Conservation (phyloP, 2,329 filamentous ascomycete species). For the Podosphaera xanthii region DNA sequence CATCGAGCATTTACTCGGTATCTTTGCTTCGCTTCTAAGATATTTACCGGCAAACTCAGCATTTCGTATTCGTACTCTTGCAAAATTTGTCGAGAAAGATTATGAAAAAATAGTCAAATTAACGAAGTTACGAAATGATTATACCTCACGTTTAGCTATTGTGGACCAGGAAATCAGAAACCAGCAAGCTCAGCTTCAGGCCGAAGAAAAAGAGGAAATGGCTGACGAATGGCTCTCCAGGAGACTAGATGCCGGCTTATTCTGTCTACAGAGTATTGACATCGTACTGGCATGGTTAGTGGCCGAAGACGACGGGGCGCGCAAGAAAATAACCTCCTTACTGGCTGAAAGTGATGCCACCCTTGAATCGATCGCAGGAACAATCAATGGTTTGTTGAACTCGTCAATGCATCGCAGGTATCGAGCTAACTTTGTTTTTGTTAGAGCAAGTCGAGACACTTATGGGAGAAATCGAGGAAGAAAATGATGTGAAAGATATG, state of each 20-base stretch:
- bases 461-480: conserved; percentile 28
- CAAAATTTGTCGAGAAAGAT: conserved; percentile 89
- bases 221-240: conserved; percentile 51
- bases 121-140: conserved; percentile 47
- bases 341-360: conserved; percentile 47
- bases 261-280: conserved; percentile 63
- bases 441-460: conserved; percentile 38
- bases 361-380: conserved; percentile 37
- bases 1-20: conserved; percentile 60
- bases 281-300: conserved; percentile 73
- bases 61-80: conserved; percentile 59
- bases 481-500: conserved; percentile 37
- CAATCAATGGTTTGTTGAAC: conserved; percentile 33
- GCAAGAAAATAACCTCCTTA: conserved; percentile 35
- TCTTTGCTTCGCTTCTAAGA: conserved; percentile 65
- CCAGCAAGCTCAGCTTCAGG: conserved; percentile 29
- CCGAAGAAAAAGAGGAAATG: conserved; percentile 36
- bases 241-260: conserved; percentile 65
- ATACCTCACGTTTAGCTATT: conserved; percentile 34
- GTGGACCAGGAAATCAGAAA: conserved; percentile 40
- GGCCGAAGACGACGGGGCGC: conserved; percentile 66
- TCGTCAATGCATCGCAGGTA: not conserved
- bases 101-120: conserved; percentile 67
- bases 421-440: conserved; percentile 5
- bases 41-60: conserved; percentile 56